Evolutionary conservation across 2,329 filamentous ascomycete genomes (phyloP).

Genomic region (Colletotrichum sp.): DNA sequence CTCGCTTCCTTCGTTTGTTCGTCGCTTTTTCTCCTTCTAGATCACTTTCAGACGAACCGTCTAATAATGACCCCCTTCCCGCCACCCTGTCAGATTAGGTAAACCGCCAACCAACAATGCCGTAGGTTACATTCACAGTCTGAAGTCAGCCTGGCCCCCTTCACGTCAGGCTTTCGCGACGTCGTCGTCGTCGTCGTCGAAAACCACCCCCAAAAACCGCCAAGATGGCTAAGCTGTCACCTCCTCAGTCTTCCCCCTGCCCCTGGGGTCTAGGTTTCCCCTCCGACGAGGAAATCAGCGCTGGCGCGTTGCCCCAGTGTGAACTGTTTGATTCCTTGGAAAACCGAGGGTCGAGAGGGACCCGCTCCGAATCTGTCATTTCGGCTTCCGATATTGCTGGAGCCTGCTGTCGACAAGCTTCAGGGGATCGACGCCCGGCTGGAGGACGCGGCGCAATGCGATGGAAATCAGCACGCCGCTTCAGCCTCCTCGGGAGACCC

Average conservation of each 20-base stretch:
- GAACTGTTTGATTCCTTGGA: background rate
- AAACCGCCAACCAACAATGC: background rate
- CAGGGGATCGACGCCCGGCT: background rate
- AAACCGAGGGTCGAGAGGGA: background rate
- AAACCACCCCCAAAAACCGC: background rate
- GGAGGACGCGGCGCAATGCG: background rate
- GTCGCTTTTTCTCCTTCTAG: background rate
- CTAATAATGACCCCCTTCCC: background rate
- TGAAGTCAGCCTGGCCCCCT: background rate
- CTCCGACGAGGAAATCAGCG: background rate
- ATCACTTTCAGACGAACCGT: background rate
- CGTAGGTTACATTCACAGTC: background rate
- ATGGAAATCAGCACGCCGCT: background rate
- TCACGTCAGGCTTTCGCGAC: background rate
- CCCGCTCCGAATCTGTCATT: background rate
- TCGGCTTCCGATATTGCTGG: constrained; percentile 2
- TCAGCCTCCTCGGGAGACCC: background rate
- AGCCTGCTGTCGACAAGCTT: background rate
- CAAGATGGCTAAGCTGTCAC: background rate
- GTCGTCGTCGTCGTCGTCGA: background rate
- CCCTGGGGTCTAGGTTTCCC: background rate
- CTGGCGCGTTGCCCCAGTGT: background rate
- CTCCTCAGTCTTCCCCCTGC: background rate
- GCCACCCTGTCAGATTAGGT: background rate
- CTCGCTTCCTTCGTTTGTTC: constrained; percentile 1